Percentiles rank a stretch among this genome's conserved stretches.
phyloP scores from a whole-genome alignment of 2,329 filamentous ascomycete genomes.

The Helotiales sp. region DNA sequence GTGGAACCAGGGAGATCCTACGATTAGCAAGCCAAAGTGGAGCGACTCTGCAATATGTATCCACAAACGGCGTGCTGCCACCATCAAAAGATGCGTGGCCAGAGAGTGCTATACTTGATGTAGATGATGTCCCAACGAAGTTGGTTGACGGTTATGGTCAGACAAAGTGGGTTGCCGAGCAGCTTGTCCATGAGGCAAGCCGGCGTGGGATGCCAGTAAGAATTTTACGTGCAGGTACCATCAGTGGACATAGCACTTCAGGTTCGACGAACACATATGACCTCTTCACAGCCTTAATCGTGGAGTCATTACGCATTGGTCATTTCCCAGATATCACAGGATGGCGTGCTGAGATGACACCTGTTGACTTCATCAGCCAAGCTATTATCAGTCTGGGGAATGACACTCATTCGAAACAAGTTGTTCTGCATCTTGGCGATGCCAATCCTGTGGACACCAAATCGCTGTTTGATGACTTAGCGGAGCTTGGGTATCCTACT shows the following conservation, averaged over 20 bases:
- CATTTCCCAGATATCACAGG: slow-evolving; percentile 68
- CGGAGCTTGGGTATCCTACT: slow-evolving; percentile 69
- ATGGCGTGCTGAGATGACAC: slow-evolving; percentile 83
- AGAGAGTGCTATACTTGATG: slow-evolving; percentile 65
- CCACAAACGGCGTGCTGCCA: slow-evolving; percentile 77
- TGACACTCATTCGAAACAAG: slow-evolving; percentile 60
- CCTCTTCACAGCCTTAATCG: slow-evolving; percentile 71
- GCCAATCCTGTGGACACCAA: slow-evolving; percentile 67
- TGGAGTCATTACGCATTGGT: slow-evolving; percentile 74
- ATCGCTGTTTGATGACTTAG: slow-evolving; percentile 63
- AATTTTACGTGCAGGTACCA: slow-evolving; percentile 79
- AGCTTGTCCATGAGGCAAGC: slow-evolving; percentile 75
- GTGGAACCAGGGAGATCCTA: slow-evolving; percentile 75
- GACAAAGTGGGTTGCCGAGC: slow-evolving; percentile 75
- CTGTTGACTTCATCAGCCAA: slow-evolving; percentile 77
- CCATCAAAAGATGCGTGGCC: slow-evolving; percentile 69
- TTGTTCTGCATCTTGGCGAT: slow-evolving; percentile 74
- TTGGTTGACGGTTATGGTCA: slow-evolving; percentile 88
- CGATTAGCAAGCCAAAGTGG: slow-evolving; percentile 66
- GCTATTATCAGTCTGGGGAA: slow-evolving; percentile 71
- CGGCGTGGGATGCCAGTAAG: slow-evolving; percentile 71
- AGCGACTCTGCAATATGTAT: slow-evolving; percentile 76
- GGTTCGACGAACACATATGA: slow-evolving; percentile 79
- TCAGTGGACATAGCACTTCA: slow-evolving; percentile 73
- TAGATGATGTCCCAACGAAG: slow-evolving; percentile 66